Base-by-base conservation (phyloP, 179 eudicot genomes). In the Patellifolia procumbens region DNA sequence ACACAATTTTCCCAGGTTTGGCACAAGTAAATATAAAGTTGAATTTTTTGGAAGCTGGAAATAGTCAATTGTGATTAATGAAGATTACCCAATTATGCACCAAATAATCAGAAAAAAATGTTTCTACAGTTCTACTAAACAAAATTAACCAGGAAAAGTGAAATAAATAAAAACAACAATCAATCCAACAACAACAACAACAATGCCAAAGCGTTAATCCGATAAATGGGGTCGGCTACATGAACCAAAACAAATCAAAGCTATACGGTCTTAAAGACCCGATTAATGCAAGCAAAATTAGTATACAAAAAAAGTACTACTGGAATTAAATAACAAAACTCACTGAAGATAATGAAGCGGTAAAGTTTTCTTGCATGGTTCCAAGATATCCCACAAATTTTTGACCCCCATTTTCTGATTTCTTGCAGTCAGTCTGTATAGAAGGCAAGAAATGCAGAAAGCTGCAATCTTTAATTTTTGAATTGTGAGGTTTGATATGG, bases 261-360 rank as follows among this genome's bases (percentile, higher is more conserved):
- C n/a, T n/a, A n/a, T n/a, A n/a, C n/a, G n/a, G n/a, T n/a, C n/a
- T n/a, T n/a, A n/a, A n/a, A n/a, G n/a, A n/a, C n/a, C n/a, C n/a
- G n/a, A n/a, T n/a, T n/a, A n/a, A n/a, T 24, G 16, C 9, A 1
- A 32, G 29, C 12, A 31, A 56, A 55, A 46, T 58, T 28, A 46
- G 60, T 24, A 45, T 6, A 13, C 34, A 56, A 22, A 17, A 13
- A 48, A 42, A 22, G 48, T 2, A 61, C 4, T 29, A 49, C 1
- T 4, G 17, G 16, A 1, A 74, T 16, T 49, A 2, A 32, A 24
- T 34, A 19, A 9, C n/a, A 75, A 62, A 85, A 87, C 87, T 91
- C 60, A 91, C 98, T 87, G 94, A 65, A 95, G 99, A 83, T 92
- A 91, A 74, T 91, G 88, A 82, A 95, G 97, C 37, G 99, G 99